Percentiles rank a stretch among this genome's conserved stretches.
phyloP scores from a whole-genome alignment of 2,329 filamentous ascomycete genomes.

The Biscogniauxia marginata region DNA sequence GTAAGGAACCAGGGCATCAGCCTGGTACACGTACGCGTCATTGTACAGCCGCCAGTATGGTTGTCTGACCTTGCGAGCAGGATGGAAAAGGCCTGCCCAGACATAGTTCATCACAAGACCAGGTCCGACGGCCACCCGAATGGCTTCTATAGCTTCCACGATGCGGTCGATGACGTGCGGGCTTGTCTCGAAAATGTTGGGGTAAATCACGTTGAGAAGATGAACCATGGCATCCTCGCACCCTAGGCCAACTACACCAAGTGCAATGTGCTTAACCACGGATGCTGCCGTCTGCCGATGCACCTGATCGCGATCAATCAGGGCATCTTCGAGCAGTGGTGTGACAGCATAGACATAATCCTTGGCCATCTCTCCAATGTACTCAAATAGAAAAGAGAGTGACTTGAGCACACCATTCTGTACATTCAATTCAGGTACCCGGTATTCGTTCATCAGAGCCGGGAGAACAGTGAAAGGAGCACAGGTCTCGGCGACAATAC shows the following conservation, averaged over 20 bases:
- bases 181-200: slow-evolving; percentile 96
- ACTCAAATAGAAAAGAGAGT: slow-evolving; percentile 95
- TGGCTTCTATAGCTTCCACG: slow-evolving; percentile 94
- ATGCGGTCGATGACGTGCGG: slow-evolving; percentile 98
- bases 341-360: slow-evolving; percentile 99
- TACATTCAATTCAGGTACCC: slow-evolving; percentile 96
- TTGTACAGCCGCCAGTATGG: slow-evolving; percentile 98
- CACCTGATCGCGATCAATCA: slow-evolving; percentile 97
- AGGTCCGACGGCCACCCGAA: slow-evolving; percentile 88
- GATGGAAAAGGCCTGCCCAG: slow-evolving; percentile 96
- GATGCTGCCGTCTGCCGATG: slow-evolving; percentile 95
- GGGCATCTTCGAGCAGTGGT: slow-evolving; percentile 89
- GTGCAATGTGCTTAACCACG: slow-evolving; percentile 95
- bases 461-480: slow-evolving; percentile 98
- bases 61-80: slow-evolving; percentile 86
- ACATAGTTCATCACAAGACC: slow-evolving; percentile 97
- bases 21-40: slow-evolving; percentile 89
- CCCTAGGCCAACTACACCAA: slow-evolving; percentile 95
- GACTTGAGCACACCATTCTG: slow-evolving; percentile 98
- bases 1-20: slow-evolving; percentile 94
- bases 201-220: slow-evolving; percentile 91
- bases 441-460: slow-evolving; percentile 98
- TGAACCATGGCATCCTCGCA: slow-evolving; percentile 99
- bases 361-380: slow-evolving; percentile 99
- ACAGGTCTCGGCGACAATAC: slow-evolving; percentile 97